Percentiles rank a stretch among this genome's conserved stretches.
Conservation (phyloP, 805 yeast species). For the Huiozyma sinensis region DNA sequence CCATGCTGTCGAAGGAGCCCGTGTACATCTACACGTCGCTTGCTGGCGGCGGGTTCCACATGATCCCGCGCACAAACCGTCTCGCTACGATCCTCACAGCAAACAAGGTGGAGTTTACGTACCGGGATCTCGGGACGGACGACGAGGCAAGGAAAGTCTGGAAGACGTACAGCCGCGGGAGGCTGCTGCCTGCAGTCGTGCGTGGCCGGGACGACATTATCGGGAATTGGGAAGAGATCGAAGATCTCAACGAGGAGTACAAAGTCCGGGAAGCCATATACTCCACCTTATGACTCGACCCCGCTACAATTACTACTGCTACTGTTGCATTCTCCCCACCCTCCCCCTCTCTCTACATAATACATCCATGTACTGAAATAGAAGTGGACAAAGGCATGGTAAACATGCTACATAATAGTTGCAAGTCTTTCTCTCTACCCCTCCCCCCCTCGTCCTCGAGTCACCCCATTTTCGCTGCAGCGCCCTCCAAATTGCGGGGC, state of each 20-base stretch:
- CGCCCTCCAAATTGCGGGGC: too few relatives aligned
- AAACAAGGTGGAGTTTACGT: slow-evolving; percentile 53
- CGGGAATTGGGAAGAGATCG: slow-evolving; percentile 79
- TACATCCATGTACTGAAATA: too few relatives aligned
- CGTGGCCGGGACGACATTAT: slow-evolving; percentile 72
- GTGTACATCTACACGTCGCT: slow-evolving; percentile 74
- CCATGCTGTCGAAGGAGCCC: slow-evolving; percentile 38
- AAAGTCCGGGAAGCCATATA: slow-evolving; percentile 51
- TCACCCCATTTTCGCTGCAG: too few relatives aligned
- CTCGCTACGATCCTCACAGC: slow-evolving; percentile 66
- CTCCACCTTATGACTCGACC: slow-evolving; percentile 35
- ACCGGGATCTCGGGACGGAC: slow-evolving; percentile 79
- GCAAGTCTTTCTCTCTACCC: too few relatives aligned
- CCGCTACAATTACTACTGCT: too few relatives aligned
- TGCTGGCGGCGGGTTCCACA: slow-evolving; percentile 76
- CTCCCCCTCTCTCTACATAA: too few relatives aligned
- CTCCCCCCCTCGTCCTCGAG: too few relatives aligned
- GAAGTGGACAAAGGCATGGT: too few relatives aligned
- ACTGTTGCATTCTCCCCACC: too few relatives aligned
- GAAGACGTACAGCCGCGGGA: slow-evolving; percentile 65
- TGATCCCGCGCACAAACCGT: slow-evolving; percentile 67
- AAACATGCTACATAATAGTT: too few relatives aligned
- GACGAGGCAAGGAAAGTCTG: slow-evolving; percentile 76
- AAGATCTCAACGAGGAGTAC: slow-evolving; percentile 77
- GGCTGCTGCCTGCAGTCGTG: slow-evolving; percentile 73